Percentiles rank a stretch among this genome's conserved stretches.
Conservation (phyloP, 768 basidiomycete genomes). For the Tylopilus rubrobrunneus region DNA sequence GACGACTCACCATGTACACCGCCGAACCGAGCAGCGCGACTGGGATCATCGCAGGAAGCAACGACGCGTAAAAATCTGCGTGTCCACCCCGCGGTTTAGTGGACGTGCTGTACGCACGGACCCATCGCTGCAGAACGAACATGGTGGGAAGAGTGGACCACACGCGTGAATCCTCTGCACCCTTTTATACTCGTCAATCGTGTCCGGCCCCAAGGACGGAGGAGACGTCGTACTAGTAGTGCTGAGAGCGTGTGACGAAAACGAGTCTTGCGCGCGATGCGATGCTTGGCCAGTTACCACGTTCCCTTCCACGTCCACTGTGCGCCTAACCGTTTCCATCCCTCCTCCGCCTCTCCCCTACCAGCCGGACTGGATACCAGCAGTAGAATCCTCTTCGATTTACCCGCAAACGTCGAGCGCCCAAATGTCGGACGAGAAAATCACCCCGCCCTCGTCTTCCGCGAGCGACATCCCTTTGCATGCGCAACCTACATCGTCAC, state of each 20-base stretch:
- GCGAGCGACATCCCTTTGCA: conserved; percentile 21
- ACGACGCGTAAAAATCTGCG: conserved; percentile 62
- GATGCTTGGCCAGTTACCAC: not conserved
- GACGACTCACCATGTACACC: conserved; percentile 60
- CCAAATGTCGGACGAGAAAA: conserved; percentile 26
- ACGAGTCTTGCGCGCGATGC: conserved; percentile 4
- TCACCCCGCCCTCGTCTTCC: not conserved
- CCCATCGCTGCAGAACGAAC: not conserved
- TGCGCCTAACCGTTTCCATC: not conserved
- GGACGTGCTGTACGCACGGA: conserved; percentile 9
- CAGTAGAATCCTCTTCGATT: not conserved
- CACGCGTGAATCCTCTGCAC: not conserved
- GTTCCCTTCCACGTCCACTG: not conserved
- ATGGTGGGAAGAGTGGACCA: not conserved
- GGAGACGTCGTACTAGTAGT: not conserved
- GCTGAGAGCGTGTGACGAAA: not conserved
- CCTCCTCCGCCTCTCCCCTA: too few species aligned
- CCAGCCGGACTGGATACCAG: not conserved
- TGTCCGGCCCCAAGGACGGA: not conserved
- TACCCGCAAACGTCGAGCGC: not conserved
- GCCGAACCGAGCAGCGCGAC: conserved; percentile 75
- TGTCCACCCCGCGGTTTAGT: conserved; percentile 41
- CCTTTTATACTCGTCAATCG: not conserved
- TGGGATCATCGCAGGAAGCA: conserved; percentile 75
- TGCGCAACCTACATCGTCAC: conserved; percentile 11